Evolutionary conservation across 2,329 filamentous ascomycete genomes (phyloP), one percentile per base, ranked within the genome.

Genomic region (Neonectria sp.): DNA sequence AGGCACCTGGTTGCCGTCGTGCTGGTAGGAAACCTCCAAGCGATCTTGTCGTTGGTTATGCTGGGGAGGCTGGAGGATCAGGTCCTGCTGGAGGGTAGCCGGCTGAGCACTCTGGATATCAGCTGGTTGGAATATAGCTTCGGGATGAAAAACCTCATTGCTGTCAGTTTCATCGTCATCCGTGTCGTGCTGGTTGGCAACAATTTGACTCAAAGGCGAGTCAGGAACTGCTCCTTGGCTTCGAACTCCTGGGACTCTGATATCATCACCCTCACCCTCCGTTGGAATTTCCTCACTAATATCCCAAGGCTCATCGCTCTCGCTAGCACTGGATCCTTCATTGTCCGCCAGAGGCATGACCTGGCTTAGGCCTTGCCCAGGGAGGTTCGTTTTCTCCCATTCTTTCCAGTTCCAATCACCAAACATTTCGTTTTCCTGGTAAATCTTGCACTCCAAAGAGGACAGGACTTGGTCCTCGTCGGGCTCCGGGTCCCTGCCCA

Each of bases 391-490:
- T 24, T 27, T 11, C 27, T n/a, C 12, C 55, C 55, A 60, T 1
- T 11, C 17, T 11, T 9, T 15, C 57, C 57, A 60, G 33, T 52
- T 8, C 13, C 33, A 59, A 2, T 6, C n/a, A 6, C 17, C 6
- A 21, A 52, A 40, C 9, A 21, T 24, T 25, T 52, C 57, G 3
- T 15, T 17, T 13, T 53, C 29, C 4, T 35, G 2, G 31, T 27
- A 27, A 29, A n/a, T 27, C 6, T n/a, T 25, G 24, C 2, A 15
- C 17, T 4, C 15, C 11, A 40, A 6, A 21, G 45, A 35, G 5
- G 72, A 58, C 15, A 78, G 59, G 4, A 53, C 57, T 49, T 77
- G 71, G 29, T 80, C 75, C 12, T 74, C 73, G 27, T 58, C 49
- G 8, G 77, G 21, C 2, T 76, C 71, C 1, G 70, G 62, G 17